phyloP scores from a whole-genome alignment of 257 asterid genomes.

The Solanum chmielewskii region DNA sequence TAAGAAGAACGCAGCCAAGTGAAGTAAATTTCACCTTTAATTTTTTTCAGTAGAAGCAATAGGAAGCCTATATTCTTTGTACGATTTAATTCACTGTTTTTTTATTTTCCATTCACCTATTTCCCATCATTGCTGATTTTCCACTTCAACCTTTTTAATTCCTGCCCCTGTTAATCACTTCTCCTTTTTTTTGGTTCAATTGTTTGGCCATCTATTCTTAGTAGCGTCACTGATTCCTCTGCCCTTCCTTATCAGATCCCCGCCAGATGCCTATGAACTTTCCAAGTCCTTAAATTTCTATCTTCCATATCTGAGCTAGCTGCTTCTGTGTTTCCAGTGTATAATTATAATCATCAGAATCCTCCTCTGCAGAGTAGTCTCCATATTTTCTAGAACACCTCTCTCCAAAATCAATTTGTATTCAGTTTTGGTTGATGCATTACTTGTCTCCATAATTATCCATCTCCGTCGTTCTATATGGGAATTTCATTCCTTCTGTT shows the following conservation, averaged over 20 bases:
- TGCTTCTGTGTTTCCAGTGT: background rate
- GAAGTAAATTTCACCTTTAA: background rate
- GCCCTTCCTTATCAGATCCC: background rate
- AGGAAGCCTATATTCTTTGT: background rate
- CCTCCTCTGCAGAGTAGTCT: background rate
- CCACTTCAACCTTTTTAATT: background rate
- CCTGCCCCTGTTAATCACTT: background rate
- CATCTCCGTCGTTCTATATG: background rate
- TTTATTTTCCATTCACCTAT: background rate
- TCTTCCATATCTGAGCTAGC: background rate
- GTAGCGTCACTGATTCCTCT: background rate
- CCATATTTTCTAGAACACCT: background rate
- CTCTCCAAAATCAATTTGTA: background rate
- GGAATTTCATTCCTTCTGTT: background rate
- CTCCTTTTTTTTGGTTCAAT: background rate
- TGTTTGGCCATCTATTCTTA: background rate
- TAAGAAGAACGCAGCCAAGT: background rate
- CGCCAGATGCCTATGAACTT: background rate
- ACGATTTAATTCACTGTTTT: background rate
- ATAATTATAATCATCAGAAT: background rate
- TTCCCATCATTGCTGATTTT: background rate
- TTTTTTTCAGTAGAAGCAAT: background rate
- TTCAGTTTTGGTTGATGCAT: background rate
- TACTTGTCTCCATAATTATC: background rate
- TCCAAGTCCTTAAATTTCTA: background rate